Conservation (phyloP, 805 yeast species). For the Pichia phayaonensis region DNA sequence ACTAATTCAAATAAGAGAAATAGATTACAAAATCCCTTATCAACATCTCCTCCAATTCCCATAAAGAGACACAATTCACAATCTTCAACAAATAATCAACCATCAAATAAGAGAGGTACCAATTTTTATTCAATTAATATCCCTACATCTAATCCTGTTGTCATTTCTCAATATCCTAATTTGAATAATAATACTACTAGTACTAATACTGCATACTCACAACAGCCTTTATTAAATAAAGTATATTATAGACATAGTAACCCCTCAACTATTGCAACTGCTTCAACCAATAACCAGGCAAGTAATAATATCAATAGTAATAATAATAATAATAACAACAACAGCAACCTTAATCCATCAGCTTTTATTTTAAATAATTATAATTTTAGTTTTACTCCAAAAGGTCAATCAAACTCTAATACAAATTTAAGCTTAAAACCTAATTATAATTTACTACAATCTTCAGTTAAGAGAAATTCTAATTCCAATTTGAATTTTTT, state of each 20-base stretch:
- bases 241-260: conserved; percentile 2
- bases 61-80: conserved; percentile 28
- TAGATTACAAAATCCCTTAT: not conserved
- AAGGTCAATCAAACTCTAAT: conserved; percentile 2
- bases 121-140: not conserved
- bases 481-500: conserved; percentile 18
- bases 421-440: not conserved
- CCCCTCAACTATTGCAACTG: conserved; percentile 1
- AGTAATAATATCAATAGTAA: not conserved
- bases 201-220: not conserved
- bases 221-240: not conserved
- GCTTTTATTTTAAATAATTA: not conserved
- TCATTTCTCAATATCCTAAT: conserved; percentile 4
- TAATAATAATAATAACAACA: not conserved
- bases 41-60: conserved; percentile 17
- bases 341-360: not conserved
- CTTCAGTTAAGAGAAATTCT: conserved; percentile 14
- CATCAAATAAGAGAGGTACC: conserved; percentile 20
- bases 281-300: not conserved
- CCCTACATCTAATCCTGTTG: not conserved
- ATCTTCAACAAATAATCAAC: conserved; percentile 16
- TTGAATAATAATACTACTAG: not conserved
- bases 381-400: conserved; percentile 6
- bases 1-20: not conserved
- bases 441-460: conserved; percentile 5